Percentiles rank a stretch among this genome's conserved stretches.
Evolutionary conservation across 108 stramenopile genomes (phyloP).

Genomic region (Pelagomonas calceolata): DNA sequence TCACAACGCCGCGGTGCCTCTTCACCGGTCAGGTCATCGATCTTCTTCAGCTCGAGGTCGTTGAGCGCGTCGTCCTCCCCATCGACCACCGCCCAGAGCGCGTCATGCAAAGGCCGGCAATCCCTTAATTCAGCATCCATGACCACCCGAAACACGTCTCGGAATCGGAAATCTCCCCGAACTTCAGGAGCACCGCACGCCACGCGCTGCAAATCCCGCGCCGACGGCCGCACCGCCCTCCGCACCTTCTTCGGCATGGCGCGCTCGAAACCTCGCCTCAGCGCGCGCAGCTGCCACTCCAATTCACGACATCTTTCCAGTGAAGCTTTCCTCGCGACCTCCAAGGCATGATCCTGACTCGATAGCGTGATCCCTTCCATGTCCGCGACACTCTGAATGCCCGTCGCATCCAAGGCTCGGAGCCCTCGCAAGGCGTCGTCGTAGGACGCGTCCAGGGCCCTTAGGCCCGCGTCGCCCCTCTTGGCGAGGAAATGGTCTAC

Average conservation of each 20-base stretch:
- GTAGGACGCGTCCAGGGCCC: not conserved
- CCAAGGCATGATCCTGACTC: not conserved
- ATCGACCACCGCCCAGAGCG: conserved; percentile 1
- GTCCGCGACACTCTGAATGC: not conserved
- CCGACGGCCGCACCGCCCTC: not conserved
- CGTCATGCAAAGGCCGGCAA: not conserved
- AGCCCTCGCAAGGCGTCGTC: no score
- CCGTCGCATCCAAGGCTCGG: not conserved
- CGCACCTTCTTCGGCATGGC: not conserved
- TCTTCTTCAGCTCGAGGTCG: not conserved
- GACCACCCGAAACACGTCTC: conserved; percentile 20
- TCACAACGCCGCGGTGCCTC: not conserved
- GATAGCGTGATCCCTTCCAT: not conserved
- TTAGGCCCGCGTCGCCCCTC: not conserved
- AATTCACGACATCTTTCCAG: not conserved
- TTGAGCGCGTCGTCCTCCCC: conserved; percentile 5
- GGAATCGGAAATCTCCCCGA: conserved; percentile 21
- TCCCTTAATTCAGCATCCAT: conserved; percentile 14
- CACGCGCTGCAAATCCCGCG: conserved; percentile 1
- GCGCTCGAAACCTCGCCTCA: conserved; percentile 7
- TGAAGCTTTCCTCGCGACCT: not conserved
- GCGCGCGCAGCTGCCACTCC: conserved; percentile 13
- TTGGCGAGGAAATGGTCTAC: no score
- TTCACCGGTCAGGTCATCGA: not conserved
- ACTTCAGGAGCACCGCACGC: conserved; percentile 2